Base-by-base conservation (phyloP, 371 early-diverging fungal genomes). In the Mucor irregularis region DNA sequence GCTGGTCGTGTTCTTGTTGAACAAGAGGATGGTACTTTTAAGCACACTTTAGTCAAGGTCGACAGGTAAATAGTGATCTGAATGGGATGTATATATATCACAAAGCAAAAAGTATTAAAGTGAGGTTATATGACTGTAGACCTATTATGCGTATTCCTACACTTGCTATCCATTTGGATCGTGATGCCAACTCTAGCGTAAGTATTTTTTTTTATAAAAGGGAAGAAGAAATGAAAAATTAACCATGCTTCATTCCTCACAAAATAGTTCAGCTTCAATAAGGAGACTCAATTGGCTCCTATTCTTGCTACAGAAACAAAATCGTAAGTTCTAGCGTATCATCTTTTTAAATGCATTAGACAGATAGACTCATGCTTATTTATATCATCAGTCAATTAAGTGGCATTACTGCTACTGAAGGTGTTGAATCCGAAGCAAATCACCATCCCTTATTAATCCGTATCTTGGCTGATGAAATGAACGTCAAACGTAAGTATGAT, bases 81-180 rank as follows among this genome's bases (percentile, higher is more conserved):
- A 16, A 26, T 16, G 7, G 33, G 16, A 11, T 14, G 19, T n/a
- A 19, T 19, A 17, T 2, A 14, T 11, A 24, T 42, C n/a, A n/a
- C 7, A 37, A 42, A 11, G 26, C 4, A 13, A 26, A 26, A 25
- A 13, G 25, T 24, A 26, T 26, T 25, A 26, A 16, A 17, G 39
- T 22, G 4, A n/a, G n/a, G n/a, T n/a, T 19, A 44, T 44, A 39
- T 5, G 9, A 28, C 10, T 14, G 0, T 58, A 55, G 86, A 49
- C 93, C 98, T 8, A 90, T 97, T 51, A 74, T 98, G 61, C 84
- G 94, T 54, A 88, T 99, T 53, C 98, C 99, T 28, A 96, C 92
- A n/a, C 75, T 99, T 31, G 98, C 98, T 40, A 96, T 97, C 68
- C 98, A 99, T 71, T 76, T 99, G 61, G 96, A 98, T 61, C 87